A percentile compares a stretch with the other conserved stretches of the same genome.
Conservation (phyloP, 305 asterid species). For the Andrographis paniculata region DNA sequence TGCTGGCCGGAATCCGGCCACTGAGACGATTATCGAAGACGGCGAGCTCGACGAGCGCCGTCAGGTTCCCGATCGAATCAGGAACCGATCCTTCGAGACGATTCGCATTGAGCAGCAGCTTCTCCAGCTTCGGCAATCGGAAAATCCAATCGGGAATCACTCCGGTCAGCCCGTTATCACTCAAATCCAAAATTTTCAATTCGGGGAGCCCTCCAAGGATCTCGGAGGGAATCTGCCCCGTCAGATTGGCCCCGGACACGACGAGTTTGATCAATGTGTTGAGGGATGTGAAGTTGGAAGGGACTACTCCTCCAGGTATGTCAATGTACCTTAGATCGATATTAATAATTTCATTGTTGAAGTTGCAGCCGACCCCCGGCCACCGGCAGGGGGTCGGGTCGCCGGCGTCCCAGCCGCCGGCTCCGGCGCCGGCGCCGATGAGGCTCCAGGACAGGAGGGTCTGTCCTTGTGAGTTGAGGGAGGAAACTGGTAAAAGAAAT, state of each 20-base stretch:
- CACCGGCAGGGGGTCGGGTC: slow-evolving; percentile 62
- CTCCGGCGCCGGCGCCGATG: slow-evolving; percentile 37
- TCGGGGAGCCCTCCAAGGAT: slow-evolving; percentile 31
- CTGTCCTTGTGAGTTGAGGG: slow-evolving; percentile 53
- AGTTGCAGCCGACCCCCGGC: slow-evolving; percentile 63
- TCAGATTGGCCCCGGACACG: slow-evolving; percentile 62
- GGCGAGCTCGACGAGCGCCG: slow-evolving; percentile 34
- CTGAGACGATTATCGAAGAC: slow-evolving; percentile 62
- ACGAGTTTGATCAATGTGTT: slow-evolving; percentile 37
- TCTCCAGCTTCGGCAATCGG: slow-evolving; percentile 36
- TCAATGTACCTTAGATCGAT: slow-evolving; percentile 52
- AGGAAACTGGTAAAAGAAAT: slow-evolving; percentile 18
- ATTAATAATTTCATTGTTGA: slow-evolving; percentile 42
- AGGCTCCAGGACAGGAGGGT: slow-evolving; percentile 61
- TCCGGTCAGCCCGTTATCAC: slow-evolving; percentile 61
- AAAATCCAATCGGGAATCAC: slow-evolving; percentile 47
- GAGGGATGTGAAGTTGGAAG: slow-evolving; percentile 38
- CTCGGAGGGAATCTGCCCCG: slow-evolving; percentile 48
- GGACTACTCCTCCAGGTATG: slow-evolving; percentile 52
- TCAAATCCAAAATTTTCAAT: slow-evolving; percentile 45
- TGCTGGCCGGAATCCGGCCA: slow-evolving; percentile 47
- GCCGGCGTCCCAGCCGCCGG: slow-evolving; percentile 48
- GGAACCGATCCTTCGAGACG: slow-evolving; percentile 53
- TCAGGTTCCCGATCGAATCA: slow-evolving; percentile 42
- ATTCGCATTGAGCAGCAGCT: slow-evolving; percentile 49